Base-by-base conservation (phyloP, 257 asterid genomes). In the Penstemon eatonii region DNA sequence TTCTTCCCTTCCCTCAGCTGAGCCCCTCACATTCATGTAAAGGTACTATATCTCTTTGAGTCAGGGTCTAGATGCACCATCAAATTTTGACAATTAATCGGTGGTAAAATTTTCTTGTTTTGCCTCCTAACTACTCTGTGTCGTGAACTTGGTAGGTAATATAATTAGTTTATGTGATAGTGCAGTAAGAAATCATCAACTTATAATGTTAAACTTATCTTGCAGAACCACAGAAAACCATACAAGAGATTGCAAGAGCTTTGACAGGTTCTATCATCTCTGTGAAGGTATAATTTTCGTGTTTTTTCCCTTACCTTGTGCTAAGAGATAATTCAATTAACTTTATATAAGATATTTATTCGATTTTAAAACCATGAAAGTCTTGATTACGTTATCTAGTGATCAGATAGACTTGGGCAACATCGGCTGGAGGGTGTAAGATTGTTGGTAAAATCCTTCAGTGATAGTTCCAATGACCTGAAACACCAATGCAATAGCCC, bases 1-100 rank as follows among this genome's bases (percentile, higher is more conserved):
- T 93, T 82, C 97, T 93, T 53, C 99, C 99, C 36, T 93, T 78
- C 67, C 96, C 96, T 8, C 96, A 80, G 70, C 61, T 93, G 85
- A 86, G 96, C 80, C 97, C 99, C 51, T 73, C 79, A 4, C 84
- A 90, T 70, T 79, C 87, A 44, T 90, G 96, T 82, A 88, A 82
- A 90, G 99, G 99, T 93, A 82, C 44, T 58, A 6, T 50, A 7
- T 10, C 68, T 68, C 12, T 8, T 44, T 40, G 42, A 8, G 37
- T 64, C 15, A 36, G 55, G 65, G 64, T 39, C 50, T 66, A 44
- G 58, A 54, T 50, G 70, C 60, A 36, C 49, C 44, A 3, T 43
- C 57, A 50, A 8, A 73, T 37, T 63, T 67, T 0, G 56, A 19
- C 54, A 40, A 66, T 50, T n/a, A 11, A 25, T 25, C 33, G 33